Evolutionary conservation across 306 rosid species (phyloP).

Genomic region (Trifolium subterraneum): DNA sequence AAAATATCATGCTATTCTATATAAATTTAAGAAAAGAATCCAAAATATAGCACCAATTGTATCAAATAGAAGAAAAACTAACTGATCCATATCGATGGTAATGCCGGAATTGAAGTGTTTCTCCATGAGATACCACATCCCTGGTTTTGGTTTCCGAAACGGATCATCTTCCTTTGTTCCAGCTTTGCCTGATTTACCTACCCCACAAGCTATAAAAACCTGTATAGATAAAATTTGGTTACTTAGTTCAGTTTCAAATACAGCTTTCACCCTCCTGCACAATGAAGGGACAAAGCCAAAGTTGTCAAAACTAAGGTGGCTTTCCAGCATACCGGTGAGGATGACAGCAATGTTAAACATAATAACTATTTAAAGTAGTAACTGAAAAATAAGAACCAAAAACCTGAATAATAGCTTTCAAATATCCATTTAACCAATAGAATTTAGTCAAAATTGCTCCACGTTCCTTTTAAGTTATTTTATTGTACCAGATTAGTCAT

Average conservation of each 20-base stretch:
- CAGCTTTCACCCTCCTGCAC: background rate
- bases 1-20: conserved; percentile 18
- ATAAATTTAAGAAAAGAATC: conserved; percentile 3
- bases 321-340: background rate
- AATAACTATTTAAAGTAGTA: background rate
- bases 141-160: conserved; percentile 84
- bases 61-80: conserved; percentile 46
- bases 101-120: conserved; percentile 84
- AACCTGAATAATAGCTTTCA: conserved; percentile 1
- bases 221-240: conserved; percentile 45
- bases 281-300: background rate
- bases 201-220: conserved; percentile 91
- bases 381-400: background rate
- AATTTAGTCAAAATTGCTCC: background rate
- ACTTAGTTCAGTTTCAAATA: conserved; percentile 24
- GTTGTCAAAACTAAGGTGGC: background rate
- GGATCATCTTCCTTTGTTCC: conserved; percentile 59
- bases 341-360: background rate
- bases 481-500: too few relatives aligned
- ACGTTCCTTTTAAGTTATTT: too few relatives aligned
- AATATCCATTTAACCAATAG: conserved; percentile 5
- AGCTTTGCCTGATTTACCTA: conserved; percentile 56
- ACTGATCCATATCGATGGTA: conserved; percentile 81
- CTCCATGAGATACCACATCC: conserved; percentile 92
- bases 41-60: conserved; percentile 21